Evolutionary conservation across 371 early-diverging fungal genomes (phyloP).

Genomic region (Mycotypha africana): DNA sequence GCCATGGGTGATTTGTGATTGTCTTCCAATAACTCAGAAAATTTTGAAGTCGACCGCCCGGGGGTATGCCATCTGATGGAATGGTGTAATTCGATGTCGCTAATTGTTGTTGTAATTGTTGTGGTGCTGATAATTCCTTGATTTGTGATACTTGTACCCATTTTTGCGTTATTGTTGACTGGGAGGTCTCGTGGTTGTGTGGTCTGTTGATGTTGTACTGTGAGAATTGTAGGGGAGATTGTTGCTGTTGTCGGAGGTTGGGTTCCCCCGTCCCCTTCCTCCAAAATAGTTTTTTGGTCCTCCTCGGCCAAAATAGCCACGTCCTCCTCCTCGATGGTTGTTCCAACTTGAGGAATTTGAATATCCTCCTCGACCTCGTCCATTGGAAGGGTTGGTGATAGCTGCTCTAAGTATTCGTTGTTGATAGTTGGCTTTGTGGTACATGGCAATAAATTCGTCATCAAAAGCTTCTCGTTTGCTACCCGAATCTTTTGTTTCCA

Average conservation of each 20-base stretch:
- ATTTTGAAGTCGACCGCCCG: conserved; percentile 1
- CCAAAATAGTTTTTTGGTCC: conserved; percentile 9
- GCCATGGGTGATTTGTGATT: not conserved
- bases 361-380: conserved; percentile 7
- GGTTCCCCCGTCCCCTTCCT: conserved; percentile 5
- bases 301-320: too few species aligned
- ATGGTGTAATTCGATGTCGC: not conserved
- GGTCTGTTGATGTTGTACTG: conserved; percentile 2
- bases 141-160: too few species aligned
- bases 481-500: conserved; percentile 1
- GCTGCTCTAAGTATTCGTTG: conserved; percentile 2
- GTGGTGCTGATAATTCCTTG: not conserved
- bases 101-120: not conserved
- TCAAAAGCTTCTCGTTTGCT: conserved; percentile 2
- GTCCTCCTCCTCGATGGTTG: not conserved
- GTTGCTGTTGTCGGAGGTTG: conserved; percentile 3
- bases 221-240: not conserved
- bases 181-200: not conserved
- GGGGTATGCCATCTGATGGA: not conserved
- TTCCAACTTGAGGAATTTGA: too few species aligned
- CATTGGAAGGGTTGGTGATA: not conserved
- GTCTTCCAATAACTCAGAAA: not conserved
- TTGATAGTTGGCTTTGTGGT: conserved; percentile 5
- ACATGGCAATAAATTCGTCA: not conserved
- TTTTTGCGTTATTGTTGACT: not conserved